Conservation (phyloP, 768 basidiomycete species). For the Rubroboletus pulcherrimus region DNA sequence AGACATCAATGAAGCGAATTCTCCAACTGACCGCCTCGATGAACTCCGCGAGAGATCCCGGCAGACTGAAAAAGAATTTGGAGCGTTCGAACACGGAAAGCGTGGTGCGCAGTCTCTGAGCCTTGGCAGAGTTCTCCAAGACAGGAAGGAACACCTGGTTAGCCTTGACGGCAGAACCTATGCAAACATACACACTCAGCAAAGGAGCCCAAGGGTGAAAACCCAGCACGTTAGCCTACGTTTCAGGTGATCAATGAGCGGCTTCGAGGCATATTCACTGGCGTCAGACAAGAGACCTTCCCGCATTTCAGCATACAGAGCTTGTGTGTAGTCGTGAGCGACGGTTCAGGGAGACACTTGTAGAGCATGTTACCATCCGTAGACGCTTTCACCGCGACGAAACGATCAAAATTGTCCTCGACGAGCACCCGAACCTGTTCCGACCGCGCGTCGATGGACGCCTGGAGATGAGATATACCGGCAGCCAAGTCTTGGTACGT, state of each 20-base stretch:
- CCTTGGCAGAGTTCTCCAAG: slow-evolving; percentile 92
- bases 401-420: slow-evolving; percentile 96
- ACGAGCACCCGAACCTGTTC: slow-evolving; percentile 94
- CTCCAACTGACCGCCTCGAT: slow-evolving; percentile 71
- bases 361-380: slow-evolving; percentile 69
- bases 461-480: slow-evolving; percentile 70
- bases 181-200: slow-evolving; percentile 3
- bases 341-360: background rate
- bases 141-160: slow-evolving; percentile 96
- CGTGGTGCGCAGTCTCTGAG: slow-evolving; percentile 87
- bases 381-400: slow-evolving; percentile 94
- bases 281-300: slow-evolving; percentile 75
- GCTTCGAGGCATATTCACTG: slow-evolving; percentile 79
- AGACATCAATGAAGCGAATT: background rate
- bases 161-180: slow-evolving; percentile 89
- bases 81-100: slow-evolving; percentile 94
- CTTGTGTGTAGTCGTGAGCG: slow-evolving; percentile 38
- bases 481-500: slow-evolving; percentile 86
- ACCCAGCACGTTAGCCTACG: slow-evolving; percentile 41
- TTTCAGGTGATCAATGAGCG: slow-evolving; percentile 81
- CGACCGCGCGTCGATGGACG: slow-evolving; percentile 84
- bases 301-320: slow-evolving; percentile 88
- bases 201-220: background rate
- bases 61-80: slow-evolving; percentile 99
- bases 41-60: slow-evolving; percentile 80